Evolutionary conservation across 2,329 filamentous ascomycete species (phyloP), one percentile per base, ranked within the genome.

Genomic region (Beauveria sp.): DNA sequence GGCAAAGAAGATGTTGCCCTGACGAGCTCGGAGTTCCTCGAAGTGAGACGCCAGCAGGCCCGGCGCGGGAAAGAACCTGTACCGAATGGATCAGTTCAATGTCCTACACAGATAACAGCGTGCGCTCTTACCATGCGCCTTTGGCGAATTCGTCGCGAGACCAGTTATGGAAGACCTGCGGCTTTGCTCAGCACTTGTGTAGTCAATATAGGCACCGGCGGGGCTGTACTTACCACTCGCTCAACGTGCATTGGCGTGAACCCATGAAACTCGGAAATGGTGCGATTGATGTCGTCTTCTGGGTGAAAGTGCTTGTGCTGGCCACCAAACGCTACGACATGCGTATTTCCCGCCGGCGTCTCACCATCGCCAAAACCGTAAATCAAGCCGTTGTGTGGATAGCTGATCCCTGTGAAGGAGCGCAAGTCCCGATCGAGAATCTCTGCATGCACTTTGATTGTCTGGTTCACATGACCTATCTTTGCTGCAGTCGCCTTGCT

Each of bases 121-220:
- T 37, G 34, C 34, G 34, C 7, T 12, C 68, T 62, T 64, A 70
- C 69, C 70, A 77, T 5, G 76, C 77, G 2, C 77, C 77, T 61
- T 79, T 76, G 0, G 78, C 73, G 56, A 75, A 80, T 30, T 77
- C 72, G 50, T 81, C 78, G 51, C 75, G 76, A 9, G 69, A 72
- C 79, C 78, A 81, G 60, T 80, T 79, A 52, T 81, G 77, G 46
- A 79, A 80, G 0, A 79, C 74, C 70, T 62, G 14, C 9, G 12
- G 70, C 37, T 34, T 26, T 14, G 3, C n/a, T 53, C 34, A 47
- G 28, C 44, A 26, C 7, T 18, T n/a, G 12, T 37, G 12, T 14
- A 37, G 34, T 37, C 34, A 37, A 37, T 37, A 37, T 14, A 14
- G 12, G 12, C 5, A 37, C 12, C 3, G 30, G 30, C 5, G 34